Evolutionary conservation across 805 yeast genomes (phyloP).

Genomic region (Jamesozyma spencerorum): DNA sequence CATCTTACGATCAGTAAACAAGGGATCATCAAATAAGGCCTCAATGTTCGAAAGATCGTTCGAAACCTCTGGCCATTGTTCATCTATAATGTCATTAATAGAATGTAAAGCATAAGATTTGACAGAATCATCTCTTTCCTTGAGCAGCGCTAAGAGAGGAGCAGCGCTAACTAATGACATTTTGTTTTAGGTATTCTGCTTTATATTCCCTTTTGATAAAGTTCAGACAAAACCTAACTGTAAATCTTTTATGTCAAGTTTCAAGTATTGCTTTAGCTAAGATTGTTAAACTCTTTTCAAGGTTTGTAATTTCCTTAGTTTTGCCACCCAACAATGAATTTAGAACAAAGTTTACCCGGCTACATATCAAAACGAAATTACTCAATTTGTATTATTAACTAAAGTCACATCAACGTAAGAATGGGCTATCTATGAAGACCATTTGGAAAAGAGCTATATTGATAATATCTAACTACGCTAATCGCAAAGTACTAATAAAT

Average conservation of each 20-base stretch:
- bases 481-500: no score
- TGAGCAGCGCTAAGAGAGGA: conserved; percentile 80
- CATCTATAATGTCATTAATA: conserved; percentile 74
- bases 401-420: no score
- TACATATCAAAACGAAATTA: no score
- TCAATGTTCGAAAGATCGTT: conserved; percentile 82
- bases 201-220: neutral
- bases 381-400: no score
- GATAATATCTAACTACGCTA: no score
- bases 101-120: conserved; percentile 80
- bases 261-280: neutral
- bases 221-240: neutral
- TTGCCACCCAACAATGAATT: conserved; percentile 16
- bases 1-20: conserved; percentile 64
- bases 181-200: neutral
- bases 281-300: conserved; percentile 1
- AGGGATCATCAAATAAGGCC: conserved; percentile 77
- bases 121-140: conserved; percentile 68
- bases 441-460: no score
- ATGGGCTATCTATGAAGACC: no score
- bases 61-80: conserved; percentile 95
- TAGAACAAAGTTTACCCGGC: conserved; percentile 4
- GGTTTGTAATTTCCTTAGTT: conserved; percentile 5
- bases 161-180: conserved; percentile 71
- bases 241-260: neutral